Conservation (phyloP, 2,329 filamentous ascomycete species). For the Bipolaris oryzae region DNA sequence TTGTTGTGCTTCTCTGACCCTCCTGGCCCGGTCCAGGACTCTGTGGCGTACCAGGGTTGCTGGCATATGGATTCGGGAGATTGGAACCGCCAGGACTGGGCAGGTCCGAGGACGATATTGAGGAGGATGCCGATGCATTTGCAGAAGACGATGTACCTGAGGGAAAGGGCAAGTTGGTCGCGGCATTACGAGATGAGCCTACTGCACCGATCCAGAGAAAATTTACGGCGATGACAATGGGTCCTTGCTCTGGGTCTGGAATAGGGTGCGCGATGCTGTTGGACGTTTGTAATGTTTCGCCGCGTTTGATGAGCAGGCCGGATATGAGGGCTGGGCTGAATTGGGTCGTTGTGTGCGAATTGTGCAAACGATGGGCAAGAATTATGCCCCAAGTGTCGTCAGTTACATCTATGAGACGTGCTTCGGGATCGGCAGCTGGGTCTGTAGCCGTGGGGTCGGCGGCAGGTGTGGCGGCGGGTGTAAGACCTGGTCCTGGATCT, state of each 20-base stretch:
- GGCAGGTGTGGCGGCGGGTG: constrained; percentile 70
- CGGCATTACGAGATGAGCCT: constrained; percentile 40
- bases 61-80: constrained; percentile 10
- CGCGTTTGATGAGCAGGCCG: constrained; percentile 54
- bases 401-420: constrained; percentile 71
- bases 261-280: constrained; percentile 21
- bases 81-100: constrained; percentile 24
- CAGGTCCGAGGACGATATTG: constrained; percentile 26
- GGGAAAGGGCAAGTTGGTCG: constrained; percentile 37
- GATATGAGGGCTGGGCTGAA: constrained; percentile 49
- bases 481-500: constrained; percentile 53
- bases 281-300: constrained; percentile 22
- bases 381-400: constrained; percentile 80
- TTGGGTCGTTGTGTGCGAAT: constrained; percentile 42
- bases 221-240: constrained; percentile 50
- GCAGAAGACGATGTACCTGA: constrained; percentile 8
- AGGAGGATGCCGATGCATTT: background rate
- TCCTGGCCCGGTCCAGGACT: constrained; percentile 13
- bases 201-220: constrained; percentile 55
- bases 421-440: constrained; percentile 62
- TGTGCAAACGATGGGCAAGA: constrained; percentile 63
- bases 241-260: constrained; percentile 35
- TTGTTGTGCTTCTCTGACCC: constrained; percentile 29
- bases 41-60: constrained; percentile 10
- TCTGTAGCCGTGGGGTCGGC: constrained; percentile 54